phyloP scores from a whole-genome alignment of 2,329 filamentous ascomycete species.

The Exserohilum turcica region DNA sequence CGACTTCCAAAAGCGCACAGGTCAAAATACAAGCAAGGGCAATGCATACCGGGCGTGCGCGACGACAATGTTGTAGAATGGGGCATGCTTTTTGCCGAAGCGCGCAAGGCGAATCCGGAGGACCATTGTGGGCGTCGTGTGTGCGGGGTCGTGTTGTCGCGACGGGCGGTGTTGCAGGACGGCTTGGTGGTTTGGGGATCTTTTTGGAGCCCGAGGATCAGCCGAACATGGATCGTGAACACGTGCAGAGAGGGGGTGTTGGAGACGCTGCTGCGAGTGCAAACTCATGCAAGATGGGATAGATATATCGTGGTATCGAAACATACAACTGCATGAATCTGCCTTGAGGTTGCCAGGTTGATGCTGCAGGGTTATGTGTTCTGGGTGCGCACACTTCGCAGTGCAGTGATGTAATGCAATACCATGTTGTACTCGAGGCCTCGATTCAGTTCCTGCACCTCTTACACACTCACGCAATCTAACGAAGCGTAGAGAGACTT shows the following conservation, averaged over 20 bases:
- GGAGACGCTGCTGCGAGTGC: background rate
- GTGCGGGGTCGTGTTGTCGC: background rate
- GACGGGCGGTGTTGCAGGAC: background rate
- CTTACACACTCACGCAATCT: background rate
- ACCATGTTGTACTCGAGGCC: constrained; percentile 5
- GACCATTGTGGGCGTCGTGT: constrained; percentile 66
- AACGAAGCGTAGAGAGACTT: too few relatives aligned
- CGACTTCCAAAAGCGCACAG: too few relatives aligned
- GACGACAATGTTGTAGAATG: constrained; percentile 97
- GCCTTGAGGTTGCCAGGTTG: too few relatives aligned
- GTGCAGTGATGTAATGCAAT: constrained; percentile 41
- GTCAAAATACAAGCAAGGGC: too few relatives aligned
- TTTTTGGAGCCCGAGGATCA: constrained; percentile 21
- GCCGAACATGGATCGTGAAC: constrained; percentile 8
- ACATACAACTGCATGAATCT: too few relatives aligned
- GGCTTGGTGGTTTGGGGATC: constrained; percentile 13
- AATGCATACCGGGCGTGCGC: constrained; percentile 84
- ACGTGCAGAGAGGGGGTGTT: constrained; percentile 12
- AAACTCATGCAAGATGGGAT: too few relatives aligned
- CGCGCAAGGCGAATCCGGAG: constrained; percentile 91
- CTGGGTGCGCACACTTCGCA: background rate
- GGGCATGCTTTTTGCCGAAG: constrained; percentile 85
- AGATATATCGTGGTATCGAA: too few relatives aligned
- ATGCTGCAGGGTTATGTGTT: too few relatives aligned
- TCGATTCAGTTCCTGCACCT: background rate